Percentiles rank a stretch among this genome's conserved stretches.
Conservation (phyloP, 176 grass and related monocot species). For the Musa acuminata region DNA sequence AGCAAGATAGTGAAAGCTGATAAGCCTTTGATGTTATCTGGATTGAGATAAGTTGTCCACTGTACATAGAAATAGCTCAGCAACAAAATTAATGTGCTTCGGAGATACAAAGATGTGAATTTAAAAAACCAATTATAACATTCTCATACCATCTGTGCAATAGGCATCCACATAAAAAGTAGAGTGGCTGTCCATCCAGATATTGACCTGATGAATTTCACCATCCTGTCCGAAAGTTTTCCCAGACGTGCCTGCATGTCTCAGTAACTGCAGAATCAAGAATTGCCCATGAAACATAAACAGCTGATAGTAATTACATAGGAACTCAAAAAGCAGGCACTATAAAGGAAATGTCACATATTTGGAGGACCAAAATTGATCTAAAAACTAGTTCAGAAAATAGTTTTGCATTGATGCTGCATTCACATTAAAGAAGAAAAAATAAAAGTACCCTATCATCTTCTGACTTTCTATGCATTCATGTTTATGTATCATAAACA, state of each 20-base stretch:
- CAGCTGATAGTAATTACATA: background rate
- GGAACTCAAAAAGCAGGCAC: background rate
- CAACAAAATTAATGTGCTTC: background rate
- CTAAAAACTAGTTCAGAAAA: background rate
- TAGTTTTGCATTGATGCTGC: no score
- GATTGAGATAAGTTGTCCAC: slow-evolving; percentile 99
- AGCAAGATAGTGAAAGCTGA: slow-evolving; percentile 97
- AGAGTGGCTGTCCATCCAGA: slow-evolving; percentile 98
- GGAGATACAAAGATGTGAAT: background rate
- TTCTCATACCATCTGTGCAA: slow-evolving; percentile 77
- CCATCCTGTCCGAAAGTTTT: slow-evolving; percentile 56
- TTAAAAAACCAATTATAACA: background rate
- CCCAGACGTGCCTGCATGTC: slow-evolving; percentile 65
- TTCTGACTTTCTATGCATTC: no score
- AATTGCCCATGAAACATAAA: slow-evolving; percentile 18
- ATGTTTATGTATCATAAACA: no score
- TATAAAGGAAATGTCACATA: background rate
- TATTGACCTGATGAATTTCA: slow-evolving; percentile 58
- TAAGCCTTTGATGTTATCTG: slow-evolving; percentile 97
- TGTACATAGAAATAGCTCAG: slow-evolving; percentile 32
- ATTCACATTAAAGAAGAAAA: no score
- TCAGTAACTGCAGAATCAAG: slow-evolving; percentile 23
- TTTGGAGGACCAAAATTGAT: background rate
- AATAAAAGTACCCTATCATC: no score
- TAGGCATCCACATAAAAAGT: slow-evolving; percentile 99